A percentile compares a stretch with the other conserved stretches of the same genome.
Conservation (phyloP, 805 yeast species). For the Trichomonascus vanleenenianus region DNA sequence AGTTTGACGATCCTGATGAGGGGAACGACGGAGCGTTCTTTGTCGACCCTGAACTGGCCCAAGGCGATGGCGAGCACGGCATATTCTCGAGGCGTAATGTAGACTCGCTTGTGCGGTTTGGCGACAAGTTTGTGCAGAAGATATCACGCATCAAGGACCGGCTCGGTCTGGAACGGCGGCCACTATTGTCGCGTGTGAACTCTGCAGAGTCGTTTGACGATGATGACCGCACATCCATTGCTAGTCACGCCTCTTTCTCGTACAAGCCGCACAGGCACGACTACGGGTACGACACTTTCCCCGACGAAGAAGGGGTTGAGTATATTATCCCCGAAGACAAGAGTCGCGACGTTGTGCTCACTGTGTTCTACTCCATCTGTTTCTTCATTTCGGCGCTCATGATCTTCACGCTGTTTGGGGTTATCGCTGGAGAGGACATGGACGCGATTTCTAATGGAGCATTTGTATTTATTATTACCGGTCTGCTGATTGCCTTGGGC, state of each 20-base stretch:
- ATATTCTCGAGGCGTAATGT: constrained; percentile 24
- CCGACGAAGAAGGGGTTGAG: constrained; percentile 7
- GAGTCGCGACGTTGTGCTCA: constrained; percentile 36
- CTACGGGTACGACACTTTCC: constrained; percentile 6
- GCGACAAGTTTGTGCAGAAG: constrained; percentile 23
- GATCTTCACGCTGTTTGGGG: constrained; percentile 39
- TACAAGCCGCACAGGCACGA: constrained; percentile 5
- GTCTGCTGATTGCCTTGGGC: constrained; percentile 36
- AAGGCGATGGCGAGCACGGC: constrained; percentile 22
- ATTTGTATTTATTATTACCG: constrained; percentile 30
- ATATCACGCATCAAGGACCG: constrained; percentile 17
- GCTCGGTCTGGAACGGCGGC: background rate
- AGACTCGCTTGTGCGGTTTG: constrained; percentile 26
- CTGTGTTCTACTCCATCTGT: constrained; percentile 37
- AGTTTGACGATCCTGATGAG: constrained; percentile 51
- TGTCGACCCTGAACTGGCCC: constrained; percentile 16
- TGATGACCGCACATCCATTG: constrained; percentile 3
- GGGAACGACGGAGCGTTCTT: constrained; percentile 33
- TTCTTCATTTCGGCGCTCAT: constrained; percentile 35
- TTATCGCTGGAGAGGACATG: constrained; percentile 30
- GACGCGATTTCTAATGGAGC: constrained; percentile 21
- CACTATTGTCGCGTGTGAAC: too few species aligned
- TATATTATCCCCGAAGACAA: constrained; percentile 1
- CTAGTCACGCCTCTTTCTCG: background rate
- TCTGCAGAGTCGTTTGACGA: constrained; percentile 4